Base-by-base conservation (phyloP, 2,329 filamentous ascomycete genomes). In the Amesomyces nigricolor region DNA sequence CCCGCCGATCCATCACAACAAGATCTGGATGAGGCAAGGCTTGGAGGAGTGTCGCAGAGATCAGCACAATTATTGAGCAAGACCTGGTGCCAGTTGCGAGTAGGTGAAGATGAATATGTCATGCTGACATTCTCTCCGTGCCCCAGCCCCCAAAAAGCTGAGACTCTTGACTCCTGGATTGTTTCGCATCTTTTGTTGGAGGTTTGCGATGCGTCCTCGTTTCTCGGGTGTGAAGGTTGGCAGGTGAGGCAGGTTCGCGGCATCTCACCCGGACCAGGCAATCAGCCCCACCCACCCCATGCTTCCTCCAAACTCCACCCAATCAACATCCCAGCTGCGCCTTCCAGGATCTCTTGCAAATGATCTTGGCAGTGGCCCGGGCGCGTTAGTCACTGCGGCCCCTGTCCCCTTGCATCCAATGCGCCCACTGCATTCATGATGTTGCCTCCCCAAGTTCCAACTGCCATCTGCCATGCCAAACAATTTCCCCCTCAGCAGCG, bases 321-420 rank as follows among this genome's bases (percentile, higher is more conserved):
- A 64, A 63, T 62, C 56, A 62, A 22, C 1, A 17, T 11, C 10
- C 9, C 14, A 30, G 19, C 4, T 8, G 17, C 10, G 40, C 60
- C 55, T 58, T 56, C 55, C 56, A 59, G 48, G 56, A 54, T 59
- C 53, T 26, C 22, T 26, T 26, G 22, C 22, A 26, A 26, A 26
- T 26, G 35, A 37, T 43, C 58, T 59, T 56, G 61, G 47, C 47
- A 45, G 60, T 54, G 61, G 53, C 45, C 59, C 57, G 26, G 47
- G 58, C 58, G 49, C 54, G 58, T 57, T 53, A 43, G 56, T 58
- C 51, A 53, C 58, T 50, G 29, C 11, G n/a, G 53, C 53, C 64
- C 62, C 57, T 60, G 61, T 60, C 46, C 62, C 61, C 63, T 61
- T 65, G 61, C 62, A 62, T 66, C 56, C 49, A 26, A 26, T 45